Base-by-base conservation (phyloP, 1,284 basidiomycete species). In the Sanghuangporus baumii region DNA sequence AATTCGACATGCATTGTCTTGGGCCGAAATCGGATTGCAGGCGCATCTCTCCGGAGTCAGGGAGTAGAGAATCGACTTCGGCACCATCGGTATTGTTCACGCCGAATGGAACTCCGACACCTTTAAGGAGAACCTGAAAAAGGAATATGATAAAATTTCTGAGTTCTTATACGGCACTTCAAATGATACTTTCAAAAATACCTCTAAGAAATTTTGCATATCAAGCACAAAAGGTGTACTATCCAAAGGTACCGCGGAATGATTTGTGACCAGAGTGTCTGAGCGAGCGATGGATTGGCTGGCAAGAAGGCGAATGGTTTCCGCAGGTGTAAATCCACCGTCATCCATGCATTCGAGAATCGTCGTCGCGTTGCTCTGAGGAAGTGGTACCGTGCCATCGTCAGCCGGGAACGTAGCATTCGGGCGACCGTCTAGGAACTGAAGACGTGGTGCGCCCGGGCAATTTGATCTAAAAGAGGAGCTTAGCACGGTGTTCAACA, bases 1-100 rank as follows among this genome's bases (percentile, higher is more conserved):
- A 66, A 71, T 72, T 48, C 66, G 62, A 31, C 75, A 74, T 36
- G 70, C 67, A 31, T 69, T 59, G 57, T 74, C 71, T 41, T 69
- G 69, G 18, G 68, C 71, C 60, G 20, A 55, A 65, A 61, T 73
- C 72, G 43, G 69, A 71, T 57, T 70, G 68, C 36, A 73, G 67
- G 60, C 71, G 71, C 50, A 73, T 69, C 63, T 71, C 71, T 37
- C 72, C 72, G 20, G 41, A 43, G 16, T 57, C 50, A 6, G 43
- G 58, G 26, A 74, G 59, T 8, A 71, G 69, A 23, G 69, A 70
- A 47, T 69, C 65, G 38, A 71, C 72, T 43, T 65, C 59, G 12
- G 63, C 63, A 5, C 62, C 62, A 23, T 54, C 57, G 16, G 59
- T 57, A 37, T 51, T 60, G 54, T 64, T 64, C 6, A 65, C 55